Conservation (phyloP, 2,329 filamentous ascomycete genomes). For the Neurospora sp. region DNA sequence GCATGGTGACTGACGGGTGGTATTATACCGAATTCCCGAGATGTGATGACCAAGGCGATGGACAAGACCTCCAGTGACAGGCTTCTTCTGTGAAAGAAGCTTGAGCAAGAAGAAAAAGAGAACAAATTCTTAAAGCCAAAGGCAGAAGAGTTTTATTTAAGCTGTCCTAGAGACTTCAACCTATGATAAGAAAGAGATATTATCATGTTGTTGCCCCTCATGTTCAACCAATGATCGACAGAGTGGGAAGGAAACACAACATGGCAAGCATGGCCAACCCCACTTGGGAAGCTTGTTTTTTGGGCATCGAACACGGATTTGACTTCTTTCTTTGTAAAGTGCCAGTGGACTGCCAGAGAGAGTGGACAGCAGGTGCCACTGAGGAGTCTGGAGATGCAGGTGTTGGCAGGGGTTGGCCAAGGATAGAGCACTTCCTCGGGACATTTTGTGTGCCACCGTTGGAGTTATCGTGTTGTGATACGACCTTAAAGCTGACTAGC, state of each 20-base stretch:
- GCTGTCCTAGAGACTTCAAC: neutral
- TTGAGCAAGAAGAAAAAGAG: neutral
- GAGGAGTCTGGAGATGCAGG: neutral
- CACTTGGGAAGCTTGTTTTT: neutral
- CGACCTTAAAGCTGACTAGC: neutral
- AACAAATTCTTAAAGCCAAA: neutral
- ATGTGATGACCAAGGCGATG: neutral
- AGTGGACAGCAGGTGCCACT: neutral
- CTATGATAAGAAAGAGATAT: neutral
- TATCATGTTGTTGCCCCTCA: neutral
- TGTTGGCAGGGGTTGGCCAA: neutral
- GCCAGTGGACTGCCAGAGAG: neutral
- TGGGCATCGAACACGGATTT: neutral
- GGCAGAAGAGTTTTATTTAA: neutral
- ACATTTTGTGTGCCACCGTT: neutral
- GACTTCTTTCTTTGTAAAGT: neutral
- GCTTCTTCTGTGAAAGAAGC: neutral
- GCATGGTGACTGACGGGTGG: slow-evolving; percentile 4
- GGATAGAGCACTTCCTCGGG: neutral
- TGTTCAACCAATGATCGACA: neutral
- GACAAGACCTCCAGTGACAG: neutral
- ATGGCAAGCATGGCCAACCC: neutral
- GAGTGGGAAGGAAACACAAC: neutral
- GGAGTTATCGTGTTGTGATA: neutral
- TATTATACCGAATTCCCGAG: neutral